Evolutionary conservation across 2,329 filamentous ascomycete species (phyloP), one percentile per base, ranked within the genome.

Genomic region (Trichothecium sympodiale): DNA sequence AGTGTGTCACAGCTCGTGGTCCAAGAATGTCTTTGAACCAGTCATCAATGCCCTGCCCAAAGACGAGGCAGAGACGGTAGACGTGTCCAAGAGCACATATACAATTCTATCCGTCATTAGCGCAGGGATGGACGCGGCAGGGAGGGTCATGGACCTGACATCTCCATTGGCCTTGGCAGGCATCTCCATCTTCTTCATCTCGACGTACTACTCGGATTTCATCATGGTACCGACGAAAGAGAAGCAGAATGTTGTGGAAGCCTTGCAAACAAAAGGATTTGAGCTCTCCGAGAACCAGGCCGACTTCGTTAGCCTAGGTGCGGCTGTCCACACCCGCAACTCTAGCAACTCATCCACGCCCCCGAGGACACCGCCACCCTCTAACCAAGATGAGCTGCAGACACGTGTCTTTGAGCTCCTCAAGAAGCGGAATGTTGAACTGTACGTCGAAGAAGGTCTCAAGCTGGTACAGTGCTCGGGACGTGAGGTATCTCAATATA

Each of bases 111-210:
- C 87, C 43, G 85, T 98, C 41, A 85, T 86, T 42, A 87, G 84
- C 43, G 83, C 88, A 46, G 87, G 88, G 7, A 78, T 94, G 47
- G 88, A 95, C 53, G 88, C 89, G 8, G 88, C 87, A 6, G 86
- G 88, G 47, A 76, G 88, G 38, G 89, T 98, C 6, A 74, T 95
- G 48, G 89, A 96, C 52, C 61, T 98, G 42, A 95, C 88, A 7
- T 88, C 80, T 36, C 91, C 89, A 5, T 69, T 96, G 23, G 89
- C 91, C 18, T 71, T 95, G 54, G 89, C 89, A 34, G 85, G 86
- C 47, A 91, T 96, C 35, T 84, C 89, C 36, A 94, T 98, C 52
- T 95, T 96, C 67, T 96, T 96, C 70, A 94, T 95, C 56, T 95
- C 89, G 4, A 95, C 87, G 23, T 98, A 96, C 60, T 96, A 94